Base-by-base conservation (phyloP, 1,139 yeast genomes). In the Ogataea hybrid region DNA sequence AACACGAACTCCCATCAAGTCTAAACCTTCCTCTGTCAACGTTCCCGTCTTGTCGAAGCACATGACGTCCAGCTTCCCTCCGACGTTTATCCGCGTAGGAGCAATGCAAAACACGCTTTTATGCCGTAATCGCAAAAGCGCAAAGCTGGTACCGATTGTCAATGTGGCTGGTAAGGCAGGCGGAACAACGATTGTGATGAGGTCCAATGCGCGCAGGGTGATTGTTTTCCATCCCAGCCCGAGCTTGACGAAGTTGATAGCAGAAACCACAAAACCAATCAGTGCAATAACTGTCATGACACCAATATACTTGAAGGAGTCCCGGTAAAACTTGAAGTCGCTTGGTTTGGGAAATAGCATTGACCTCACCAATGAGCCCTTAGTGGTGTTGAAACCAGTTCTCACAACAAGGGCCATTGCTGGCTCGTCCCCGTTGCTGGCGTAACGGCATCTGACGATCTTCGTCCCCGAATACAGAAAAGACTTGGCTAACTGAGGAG, bases 1-100 rank as follows among this genome's bases (percentile, higher is more conserved):
- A 6, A 83, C 65, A 56, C 87, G 95, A 12, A 90, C 80, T 3
- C 98, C 98, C 56, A 89, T 71, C 6, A 94, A 88, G 61, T 90
- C 97, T 37, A 92, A 69, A 0, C 97, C 98, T 62, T 92, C 98
- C 60, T 92, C 98, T 0, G 99, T 92, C 52, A 92, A 70, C 0
- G 99, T 92, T 1, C 99, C 99, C 0, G 99, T 92, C 61, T 92
- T 92, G 66, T 92, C 99, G 64, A 94, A 92, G 57, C 96, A 88
- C 58, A 89, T 71, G 3, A 87, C 79, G 59, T 92, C 97, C 21
- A 94, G 63, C 56, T 92, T 89, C 4, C 98, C 98, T 28, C 96
- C 97, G 23, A 92, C 82, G 59, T 94, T 94, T 33, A 94, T 95
- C 48, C 96, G 73, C 1, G 92, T 85, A 2, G 98, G 98, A 1